Percentiles rank a stretch among this genome's conserved stretches.
These are phyloP conservation scores for Artemisia annua DNA, from an alignment of 129 eudicot species.

Conservation along the genomic window DNA sequence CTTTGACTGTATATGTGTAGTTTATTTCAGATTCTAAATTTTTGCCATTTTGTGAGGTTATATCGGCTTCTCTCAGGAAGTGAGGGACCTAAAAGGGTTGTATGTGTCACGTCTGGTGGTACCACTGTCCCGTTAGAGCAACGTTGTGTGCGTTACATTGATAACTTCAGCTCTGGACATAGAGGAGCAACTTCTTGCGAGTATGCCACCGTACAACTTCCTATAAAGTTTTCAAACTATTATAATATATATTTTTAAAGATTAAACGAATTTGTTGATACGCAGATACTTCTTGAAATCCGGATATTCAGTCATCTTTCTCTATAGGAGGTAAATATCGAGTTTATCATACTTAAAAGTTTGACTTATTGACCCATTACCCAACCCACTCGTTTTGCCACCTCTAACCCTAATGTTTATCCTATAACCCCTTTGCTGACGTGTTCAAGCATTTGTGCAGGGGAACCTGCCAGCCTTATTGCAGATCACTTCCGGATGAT, in stretches of 20 bases:
- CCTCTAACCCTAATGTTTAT: background rate
- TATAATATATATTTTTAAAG: background rate
- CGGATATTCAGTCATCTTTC: slow-evolving; percentile 87
- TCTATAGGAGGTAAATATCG: slow-evolving; percentile 63
- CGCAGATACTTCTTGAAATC: slow-evolving; percentile 84
- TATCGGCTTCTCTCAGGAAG: slow-evolving; percentile 36
- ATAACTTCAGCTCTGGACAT: slow-evolving; percentile 96
- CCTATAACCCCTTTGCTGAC: background rate
- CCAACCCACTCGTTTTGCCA: no score
- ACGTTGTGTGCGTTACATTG: slow-evolving; percentile 96
- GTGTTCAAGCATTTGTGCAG: slow-evolving; percentile 37
- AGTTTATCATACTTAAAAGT: slow-evolving; percentile 6
- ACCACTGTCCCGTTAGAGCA: slow-evolving; percentile 96
- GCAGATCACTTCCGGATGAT: slow-evolving; percentile 91
- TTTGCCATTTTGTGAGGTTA: background rate
- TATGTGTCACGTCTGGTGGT: slow-evolving; percentile 95
- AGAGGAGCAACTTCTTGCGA: slow-evolving; percentile 99
- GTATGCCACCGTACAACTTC: slow-evolving; percentile 38
- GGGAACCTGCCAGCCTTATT: slow-evolving; percentile 93
- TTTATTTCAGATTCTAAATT: background rate
- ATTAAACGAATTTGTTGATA: slow-evolving; percentile 16
- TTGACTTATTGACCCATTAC: background rate
- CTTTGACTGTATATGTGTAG: background rate
- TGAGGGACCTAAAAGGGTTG: slow-evolving; percentile 57
- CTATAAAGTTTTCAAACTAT: background rate